Base-by-base conservation (phyloP, 2,329 filamentous ascomycete species). In the Colletotrichum plurivorum region DNA sequence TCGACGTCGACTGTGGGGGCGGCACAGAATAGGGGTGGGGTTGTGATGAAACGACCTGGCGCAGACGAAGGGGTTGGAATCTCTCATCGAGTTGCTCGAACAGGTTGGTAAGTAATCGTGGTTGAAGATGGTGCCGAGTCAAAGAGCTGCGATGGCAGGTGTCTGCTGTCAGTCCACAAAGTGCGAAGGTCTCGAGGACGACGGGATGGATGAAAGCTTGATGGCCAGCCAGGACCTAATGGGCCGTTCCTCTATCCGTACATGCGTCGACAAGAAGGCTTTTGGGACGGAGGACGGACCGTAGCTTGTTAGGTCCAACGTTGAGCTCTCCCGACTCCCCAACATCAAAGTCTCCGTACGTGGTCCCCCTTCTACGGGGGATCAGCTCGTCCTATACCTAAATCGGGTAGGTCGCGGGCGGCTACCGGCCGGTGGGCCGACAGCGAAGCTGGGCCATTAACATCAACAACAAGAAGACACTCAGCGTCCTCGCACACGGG, bases 71-170 rank as follows among this genome's bases (percentile, higher is more conserved):
- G 49, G 51, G 55, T 55, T n/a, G 36, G 67, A 52, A 43, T 61
- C 43, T 67, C 67, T 69, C 67, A 48, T 69, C 51, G 56, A 16
- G 43, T 41, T 56, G 62, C 43, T 60, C 51, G 22, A 39, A 67
- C 27, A 25, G 51, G 63, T 55, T 48, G 62, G 48, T 69, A 25
- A 25, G 22, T 25, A 25, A 25, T 25, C 10, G 10, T 46, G 45
- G 22, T 31, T 52, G 36, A 52, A 27, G 43, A 56, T 25, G 31
- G 51, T 45, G 31, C 36, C 45, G 51, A 61, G 67, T 69, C 62
- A 67, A 67, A 69, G 67, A 69, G 67, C 62, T 56, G 67, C 56
- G 62, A 67, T 67, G 67, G 49, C 55, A 66, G 66, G 15, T 66
- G 66, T 61, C 55, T 56, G 12, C 43, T 51, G 36, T 31, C 62